Percentiles rank a stretch among this genome's conserved stretches.
phyloP scores from a whole-genome alignment of 2,329 filamentous ascomycete species.

The Penicillium hesseltinei region DNA sequence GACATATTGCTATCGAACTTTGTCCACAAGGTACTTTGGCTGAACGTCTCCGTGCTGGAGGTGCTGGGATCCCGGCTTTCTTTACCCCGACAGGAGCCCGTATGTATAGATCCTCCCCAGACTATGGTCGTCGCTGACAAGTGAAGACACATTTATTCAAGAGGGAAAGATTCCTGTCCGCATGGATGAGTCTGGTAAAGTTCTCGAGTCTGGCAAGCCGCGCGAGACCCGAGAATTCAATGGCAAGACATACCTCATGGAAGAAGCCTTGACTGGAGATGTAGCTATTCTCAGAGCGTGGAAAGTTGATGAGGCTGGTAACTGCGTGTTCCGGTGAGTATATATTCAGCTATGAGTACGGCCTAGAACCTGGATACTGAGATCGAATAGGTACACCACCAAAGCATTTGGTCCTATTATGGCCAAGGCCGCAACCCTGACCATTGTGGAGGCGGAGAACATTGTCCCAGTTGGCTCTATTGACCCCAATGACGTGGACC shows the following conservation, averaged over 20 bases:
- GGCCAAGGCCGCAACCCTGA: conserved; percentile 74
- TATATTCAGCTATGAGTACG: neutral
- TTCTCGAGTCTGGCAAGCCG: conserved; percentile 66
- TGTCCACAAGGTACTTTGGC: conserved; percentile 64
- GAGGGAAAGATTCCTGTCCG: conserved; percentile 62
- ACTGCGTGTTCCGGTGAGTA: conserved; percentile 70
- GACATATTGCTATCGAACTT: conserved; percentile 72
- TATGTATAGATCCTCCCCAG: conserved; percentile 38
- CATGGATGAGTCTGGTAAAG: conserved; percentile 76
- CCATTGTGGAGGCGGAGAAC: conserved; percentile 82
- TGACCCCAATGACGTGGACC: conserved; percentile 69
- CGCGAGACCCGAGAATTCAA: conserved; percentile 72
- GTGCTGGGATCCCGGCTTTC: conserved; percentile 76
- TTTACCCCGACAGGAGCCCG: conserved; percentile 72
- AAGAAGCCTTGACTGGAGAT: conserved; percentile 72
- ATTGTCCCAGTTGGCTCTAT: conserved; percentile 75
- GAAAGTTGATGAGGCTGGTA: conserved; percentile 73
- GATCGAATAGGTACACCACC: conserved; percentile 57
- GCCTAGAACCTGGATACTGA: neutral
- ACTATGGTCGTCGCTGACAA: neutral
- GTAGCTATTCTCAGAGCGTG: conserved; percentile 74
- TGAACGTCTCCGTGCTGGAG: conserved; percentile 63
- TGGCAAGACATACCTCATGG: conserved; percentile 72
- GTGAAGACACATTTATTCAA: conserved; percentile 37
- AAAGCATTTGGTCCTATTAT: conserved; percentile 73